Conservation (phyloP, 768 basidiomycete species). For the Rickenella mellea region DNA sequence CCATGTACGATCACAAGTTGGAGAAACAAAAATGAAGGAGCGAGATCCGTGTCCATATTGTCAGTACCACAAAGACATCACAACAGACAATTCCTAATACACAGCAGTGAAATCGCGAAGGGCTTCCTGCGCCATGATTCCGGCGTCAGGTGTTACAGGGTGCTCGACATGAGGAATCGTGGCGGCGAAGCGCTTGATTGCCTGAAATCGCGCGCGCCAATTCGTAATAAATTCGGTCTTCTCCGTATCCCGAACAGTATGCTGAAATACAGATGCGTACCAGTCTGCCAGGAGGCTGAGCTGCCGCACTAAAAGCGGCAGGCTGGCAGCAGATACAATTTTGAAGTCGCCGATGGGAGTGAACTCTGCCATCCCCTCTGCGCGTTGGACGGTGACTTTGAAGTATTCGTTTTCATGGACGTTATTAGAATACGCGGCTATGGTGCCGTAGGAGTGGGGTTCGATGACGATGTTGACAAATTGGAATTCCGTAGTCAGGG, state of each 20-base stretch:
- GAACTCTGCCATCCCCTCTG: constrained; percentile 88
- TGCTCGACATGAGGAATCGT: constrained; percentile 2
- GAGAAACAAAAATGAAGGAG: too few species aligned
- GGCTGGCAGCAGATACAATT: constrained; percentile 79
- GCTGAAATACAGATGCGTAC: constrained; percentile 77
- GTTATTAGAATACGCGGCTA: constrained; percentile 78
- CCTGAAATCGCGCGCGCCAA: constrained; percentile 74
- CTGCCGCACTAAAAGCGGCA: constrained; percentile 84
- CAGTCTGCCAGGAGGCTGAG: constrained; percentile 82
- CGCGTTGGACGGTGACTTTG: constrained; percentile 86
- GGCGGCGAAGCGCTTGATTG: constrained; percentile 58
- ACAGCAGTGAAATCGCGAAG: constrained; percentile 20
- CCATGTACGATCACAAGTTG: too few species aligned
- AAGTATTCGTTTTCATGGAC: constrained; percentile 91
- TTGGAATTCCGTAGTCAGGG: constrained; percentile 87
- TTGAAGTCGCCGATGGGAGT: constrained; percentile 90
- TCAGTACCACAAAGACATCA: too few species aligned
- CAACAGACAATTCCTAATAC: too few species aligned
- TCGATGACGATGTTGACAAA: constrained; percentile 97
- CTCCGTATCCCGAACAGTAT: constrained; percentile 61
- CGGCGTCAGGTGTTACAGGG: constrained; percentile 13
- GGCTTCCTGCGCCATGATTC: constrained; percentile 18
- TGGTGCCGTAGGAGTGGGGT: constrained; percentile 78
- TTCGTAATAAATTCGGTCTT: constrained; percentile 79
- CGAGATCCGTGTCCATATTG: too few species aligned